phyloP scores from a whole-genome alignment of 2,329 filamentous ascomycete species.

The Phialocephala subalpina region DNA sequence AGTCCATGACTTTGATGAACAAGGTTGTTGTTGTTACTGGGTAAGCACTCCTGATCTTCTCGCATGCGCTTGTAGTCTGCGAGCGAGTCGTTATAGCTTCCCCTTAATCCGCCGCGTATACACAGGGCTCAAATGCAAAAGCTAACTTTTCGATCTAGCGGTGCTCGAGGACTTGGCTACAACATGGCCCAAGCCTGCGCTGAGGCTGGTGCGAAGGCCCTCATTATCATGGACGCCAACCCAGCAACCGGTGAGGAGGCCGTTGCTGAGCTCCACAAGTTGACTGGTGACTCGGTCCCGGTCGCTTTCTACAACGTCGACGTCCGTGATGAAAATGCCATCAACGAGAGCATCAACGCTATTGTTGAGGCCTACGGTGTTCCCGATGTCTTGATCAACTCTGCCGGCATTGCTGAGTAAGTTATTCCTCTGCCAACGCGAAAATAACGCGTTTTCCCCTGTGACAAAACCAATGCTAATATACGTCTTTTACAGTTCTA shows the following conservation, averaged over 20 bases:
- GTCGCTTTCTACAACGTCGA: constrained; percentile 83
- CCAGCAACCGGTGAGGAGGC: constrained; percentile 74
- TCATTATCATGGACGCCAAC: constrained; percentile 81
- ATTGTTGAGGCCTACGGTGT: constrained; percentile 60
- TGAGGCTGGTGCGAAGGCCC: constrained; percentile 76
- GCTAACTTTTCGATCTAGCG: constrained; percentile 55
- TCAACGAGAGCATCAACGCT: constrained; percentile 47
- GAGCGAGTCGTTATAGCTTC: background rate
- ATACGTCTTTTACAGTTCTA: constrained; percentile 58
- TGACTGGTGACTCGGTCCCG: constrained; percentile 69
- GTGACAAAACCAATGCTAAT: constrained; percentile 21
- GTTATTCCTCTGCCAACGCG: constrained; percentile 34
- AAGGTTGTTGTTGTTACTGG: constrained; percentile 79
- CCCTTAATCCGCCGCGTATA: background rate
- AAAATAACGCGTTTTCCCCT: background rate
- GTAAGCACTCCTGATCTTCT: constrained; percentile 54
- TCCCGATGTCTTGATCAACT: constrained; percentile 80
- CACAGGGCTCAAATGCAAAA: background rate
- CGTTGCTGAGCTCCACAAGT: constrained; percentile 73
- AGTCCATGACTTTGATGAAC: constrained; percentile 72
- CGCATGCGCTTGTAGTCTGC: background rate
- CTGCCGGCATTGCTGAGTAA: constrained; percentile 79
- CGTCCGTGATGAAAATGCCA: constrained; percentile 76
- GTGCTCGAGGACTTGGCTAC: constrained; percentile 79
- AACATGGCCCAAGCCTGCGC: constrained; percentile 81